A percentile compares a stretch with the other conserved stretches of the same genome.
phyloP scores from a whole-genome alignment of 2,329 filamentous ascomycete species.

The Diaporthe sp. region DNA sequence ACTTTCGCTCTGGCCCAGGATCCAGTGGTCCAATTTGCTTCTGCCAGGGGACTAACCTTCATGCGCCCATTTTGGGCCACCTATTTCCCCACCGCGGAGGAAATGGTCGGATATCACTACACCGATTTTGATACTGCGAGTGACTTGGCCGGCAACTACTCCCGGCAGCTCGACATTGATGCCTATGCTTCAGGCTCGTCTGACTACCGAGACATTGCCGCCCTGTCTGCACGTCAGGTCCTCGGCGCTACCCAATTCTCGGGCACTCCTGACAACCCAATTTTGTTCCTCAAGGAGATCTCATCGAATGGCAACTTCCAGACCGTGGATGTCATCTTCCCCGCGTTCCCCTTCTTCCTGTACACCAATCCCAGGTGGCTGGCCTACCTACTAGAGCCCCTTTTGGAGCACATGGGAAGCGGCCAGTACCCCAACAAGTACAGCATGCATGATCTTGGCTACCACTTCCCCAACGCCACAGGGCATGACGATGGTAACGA shows the following conservation, averaged over 20 bases:
- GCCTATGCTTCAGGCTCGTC: constrained; percentile 81
- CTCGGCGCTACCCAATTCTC: constrained; percentile 84
- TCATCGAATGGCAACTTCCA: constrained; percentile 89
- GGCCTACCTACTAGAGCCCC: constrained; percentile 82
- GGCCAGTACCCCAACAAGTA: constrained; percentile 88
- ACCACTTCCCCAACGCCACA: constrained; percentile 82
- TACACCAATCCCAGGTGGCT: constrained; percentile 88
- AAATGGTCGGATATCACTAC: constrained; percentile 83
- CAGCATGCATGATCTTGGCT: constrained; percentile 82
- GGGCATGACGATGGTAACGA: constrained; percentile 78
- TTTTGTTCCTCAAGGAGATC: constrained; percentile 88
- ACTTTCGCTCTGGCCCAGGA: constrained; percentile 84
- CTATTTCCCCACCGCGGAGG: constrained; percentile 74
- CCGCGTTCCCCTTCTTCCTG: constrained; percentile 86
- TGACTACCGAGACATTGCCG: constrained; percentile 83
- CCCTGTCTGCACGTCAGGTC: constrained; percentile 83
- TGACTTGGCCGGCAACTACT: constrained; percentile 79
- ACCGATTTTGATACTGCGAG: constrained; percentile 77
- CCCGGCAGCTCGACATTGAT: constrained; percentile 77
- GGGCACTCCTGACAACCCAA: constrained; percentile 77
- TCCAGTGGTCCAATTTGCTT: constrained; percentile 84
- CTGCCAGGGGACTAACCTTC: constrained; percentile 79
- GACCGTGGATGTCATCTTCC: constrained; percentile 90
- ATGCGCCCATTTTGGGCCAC: constrained; percentile 87
- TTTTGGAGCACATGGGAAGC: constrained; percentile 85